phyloP scores from a whole-genome alignment of 805 yeast genomes.

The Blastobotrys peoriensis region DNA sequence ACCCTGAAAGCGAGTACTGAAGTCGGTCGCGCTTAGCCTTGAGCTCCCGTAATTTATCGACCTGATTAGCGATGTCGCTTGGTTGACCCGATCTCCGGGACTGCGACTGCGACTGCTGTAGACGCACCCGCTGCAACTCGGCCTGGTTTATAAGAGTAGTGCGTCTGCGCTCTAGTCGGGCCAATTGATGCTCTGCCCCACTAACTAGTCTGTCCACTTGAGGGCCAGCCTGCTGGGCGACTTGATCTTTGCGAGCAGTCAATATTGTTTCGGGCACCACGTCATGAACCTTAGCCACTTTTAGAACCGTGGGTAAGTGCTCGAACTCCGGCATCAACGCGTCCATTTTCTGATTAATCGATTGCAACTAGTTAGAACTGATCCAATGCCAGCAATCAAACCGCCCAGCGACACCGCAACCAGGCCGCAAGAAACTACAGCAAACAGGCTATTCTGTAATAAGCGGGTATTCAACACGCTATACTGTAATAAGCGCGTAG shows the following conservation, averaged over 20 bases:
- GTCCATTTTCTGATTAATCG: constrained; percentile 8
- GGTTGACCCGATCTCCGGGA: constrained; percentile 2
- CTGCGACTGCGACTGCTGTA: constrained; percentile 17
- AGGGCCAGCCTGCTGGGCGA: constrained; percentile 26
- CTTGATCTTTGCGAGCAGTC: constrained; percentile 16
- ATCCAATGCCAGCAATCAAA: no score
- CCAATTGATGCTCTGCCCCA: constrained; percentile 21
- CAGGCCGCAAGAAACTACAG: background rate
- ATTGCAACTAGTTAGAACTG: no score
- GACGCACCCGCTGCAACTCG: constrained; percentile 24
- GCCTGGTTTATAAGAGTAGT: constrained; percentile 22
- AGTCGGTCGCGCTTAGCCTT: constrained; percentile 19
- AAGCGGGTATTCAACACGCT: background rate
- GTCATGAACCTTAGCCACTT: constrained; percentile 24
- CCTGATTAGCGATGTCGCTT: constrained; percentile 11
- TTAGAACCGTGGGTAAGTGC: constrained; percentile 19
- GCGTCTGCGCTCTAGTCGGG: constrained; percentile 24
- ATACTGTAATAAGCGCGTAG: background rate
- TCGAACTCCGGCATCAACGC: constrained; percentile 18
- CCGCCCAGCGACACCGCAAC: no score
- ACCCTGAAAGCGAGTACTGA: constrained; percentile 18
- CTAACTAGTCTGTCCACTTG: constrained; percentile 21
- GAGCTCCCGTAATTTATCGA: constrained; percentile 15
- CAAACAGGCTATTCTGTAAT: background rate
- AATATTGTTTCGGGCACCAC: constrained; percentile 26